Percentiles rank a stretch among this genome's conserved stretches.
These are phyloP conservation scores for Cryphonectria parasitica DNA, from an alignment of 2,329 filamentous ascomycete genomes.

Conservation along the genomic window DNA sequence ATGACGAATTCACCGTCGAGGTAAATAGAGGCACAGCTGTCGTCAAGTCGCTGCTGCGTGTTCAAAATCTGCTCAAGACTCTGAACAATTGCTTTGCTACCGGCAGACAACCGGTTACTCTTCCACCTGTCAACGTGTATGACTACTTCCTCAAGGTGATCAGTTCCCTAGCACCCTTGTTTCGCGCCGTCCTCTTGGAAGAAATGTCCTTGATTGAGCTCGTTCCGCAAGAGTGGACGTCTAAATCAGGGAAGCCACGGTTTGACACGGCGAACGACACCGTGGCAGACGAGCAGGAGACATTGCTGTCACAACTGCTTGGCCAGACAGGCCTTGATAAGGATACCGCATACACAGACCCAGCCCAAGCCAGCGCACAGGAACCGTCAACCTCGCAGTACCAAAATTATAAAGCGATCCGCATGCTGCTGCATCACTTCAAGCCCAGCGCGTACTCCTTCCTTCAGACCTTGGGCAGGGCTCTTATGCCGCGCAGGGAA, in stretches of 20 bases:
- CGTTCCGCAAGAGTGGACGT: constrained; percentile 71
- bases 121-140: constrained; percentile 78
- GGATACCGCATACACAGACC: constrained; percentile 16
- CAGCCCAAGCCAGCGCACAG: constrained; percentile 27
- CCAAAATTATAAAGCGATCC: constrained; percentile 77
- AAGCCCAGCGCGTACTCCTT: constrained; percentile 82
- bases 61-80: constrained; percentile 76
- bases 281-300: constrained; percentile 18
- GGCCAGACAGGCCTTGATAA: constrained; percentile 15
- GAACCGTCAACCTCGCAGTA: constrained; percentile 46
- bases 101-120: constrained; percentile 66
- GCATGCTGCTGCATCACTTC: constrained; percentile 76
- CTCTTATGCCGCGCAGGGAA: constrained; percentile 74
- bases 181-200: constrained; percentile 83
- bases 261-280: constrained; percentile 23
- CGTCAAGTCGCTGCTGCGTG: constrained; percentile 76
- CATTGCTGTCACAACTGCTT: constrained; percentile 21
- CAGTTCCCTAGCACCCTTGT: constrained; percentile 73
- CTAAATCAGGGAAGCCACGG: constrained; percentile 36
- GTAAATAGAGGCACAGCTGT: constrained; percentile 71
- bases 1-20: constrained; percentile 44
- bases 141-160: constrained; percentile 82
- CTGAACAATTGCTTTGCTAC: constrained; percentile 76
- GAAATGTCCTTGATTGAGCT: constrained; percentile 74
- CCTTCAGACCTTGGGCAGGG: constrained; percentile 83